Conservation (phyloP, 169 alveolate genomes). For the Babesia gibsoni region DNA sequence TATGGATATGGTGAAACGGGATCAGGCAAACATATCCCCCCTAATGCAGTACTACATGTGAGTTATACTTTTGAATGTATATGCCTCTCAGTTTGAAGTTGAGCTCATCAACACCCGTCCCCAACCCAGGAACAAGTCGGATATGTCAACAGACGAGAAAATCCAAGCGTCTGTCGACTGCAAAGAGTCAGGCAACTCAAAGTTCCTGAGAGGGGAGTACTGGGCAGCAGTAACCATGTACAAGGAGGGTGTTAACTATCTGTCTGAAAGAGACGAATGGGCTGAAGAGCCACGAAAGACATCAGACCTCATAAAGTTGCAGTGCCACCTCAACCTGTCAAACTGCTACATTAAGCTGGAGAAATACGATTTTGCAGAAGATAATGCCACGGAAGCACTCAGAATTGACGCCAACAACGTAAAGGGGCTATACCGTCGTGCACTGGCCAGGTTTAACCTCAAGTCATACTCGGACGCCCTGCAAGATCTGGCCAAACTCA, state of each 20-base stretch:
- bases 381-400: conserved; percentile 74
- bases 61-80: background rate
- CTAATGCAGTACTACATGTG: conserved; percentile 72
- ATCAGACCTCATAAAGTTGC: conserved; percentile 38
- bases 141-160: conserved; percentile 76
- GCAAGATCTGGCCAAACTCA: conserved; percentile 64
- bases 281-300: conserved; percentile 35
- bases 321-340: conserved; percentile 66
- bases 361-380: conserved; percentile 72
- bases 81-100: conserved; percentile 68
- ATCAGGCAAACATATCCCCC: conserved; percentile 78
- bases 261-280: conserved; percentile 52
- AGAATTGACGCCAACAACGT: conserved; percentile 68
- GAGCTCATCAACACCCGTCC: conserved; percentile 73
- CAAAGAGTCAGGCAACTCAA: conserved; percentile 73
- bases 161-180: conserved; percentile 76
- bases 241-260: conserved; percentile 66
- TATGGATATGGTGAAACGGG: conserved; percentile 84
- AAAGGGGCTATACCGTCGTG: conserved; percentile 76
- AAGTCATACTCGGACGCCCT: conserved; percentile 71
- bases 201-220: conserved; percentile 63
- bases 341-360: conserved; percentile 67
- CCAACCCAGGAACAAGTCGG: conserved; percentile 69
- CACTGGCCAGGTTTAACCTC: conserved; percentile 71
- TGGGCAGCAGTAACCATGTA: conserved; percentile 73